Evolutionary conservation across 2,329 filamentous ascomycete genomes (phyloP).

Genomic region (Aspergillus novofumigatus): DNA sequence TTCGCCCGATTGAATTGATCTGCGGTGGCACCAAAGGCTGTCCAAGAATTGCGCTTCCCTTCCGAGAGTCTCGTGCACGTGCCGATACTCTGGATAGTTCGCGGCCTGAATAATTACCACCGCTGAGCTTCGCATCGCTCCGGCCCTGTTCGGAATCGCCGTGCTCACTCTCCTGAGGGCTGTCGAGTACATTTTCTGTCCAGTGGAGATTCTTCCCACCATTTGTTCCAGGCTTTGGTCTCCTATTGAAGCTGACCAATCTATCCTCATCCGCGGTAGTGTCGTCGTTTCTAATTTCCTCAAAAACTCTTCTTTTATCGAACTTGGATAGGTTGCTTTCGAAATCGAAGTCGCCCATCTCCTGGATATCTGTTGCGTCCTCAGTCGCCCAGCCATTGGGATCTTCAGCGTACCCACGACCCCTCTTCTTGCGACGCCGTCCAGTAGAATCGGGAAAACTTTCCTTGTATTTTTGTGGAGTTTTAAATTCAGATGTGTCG

Average conservation of each 20-base stretch:
- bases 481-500: constrained; percentile 37
- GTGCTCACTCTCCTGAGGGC: constrained; percentile 67
- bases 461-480: constrained; percentile 24
- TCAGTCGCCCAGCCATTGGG: constrained; percentile 92
- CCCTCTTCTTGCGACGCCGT: constrained; percentile 45
- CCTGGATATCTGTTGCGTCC: constrained; percentile 90
- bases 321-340: constrained; percentile 86
- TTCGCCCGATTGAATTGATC: constrained; percentile 31
- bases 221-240: constrained; percentile 61
- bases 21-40: constrained; percentile 35
- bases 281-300: constrained; percentile 86
- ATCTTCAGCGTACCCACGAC: constrained; percentile 47
- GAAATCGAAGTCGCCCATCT: constrained; percentile 93
- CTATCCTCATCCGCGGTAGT: constrained; percentile 83
- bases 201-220: constrained; percentile 89
- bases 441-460: constrained; percentile 22
- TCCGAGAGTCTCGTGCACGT: constrained; percentile 37
- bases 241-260: constrained; percentile 83
- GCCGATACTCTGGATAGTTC: constrained; percentile 37
- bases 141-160: constrained; percentile 53
- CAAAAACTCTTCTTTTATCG: constrained; percentile 87
- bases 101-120: constrained; percentile 44
- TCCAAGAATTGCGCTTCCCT: constrained; percentile 39
- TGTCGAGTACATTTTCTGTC: constrained; percentile 83
- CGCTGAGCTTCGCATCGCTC: constrained; percentile 41